A percentile compares a stretch with the other conserved stretches of the same genome.
These are phyloP conservation scores for Sarcomyxa edulis DNA, from an alignment of 768 basidiomycete species.

Conservation along the genomic window DNA sequence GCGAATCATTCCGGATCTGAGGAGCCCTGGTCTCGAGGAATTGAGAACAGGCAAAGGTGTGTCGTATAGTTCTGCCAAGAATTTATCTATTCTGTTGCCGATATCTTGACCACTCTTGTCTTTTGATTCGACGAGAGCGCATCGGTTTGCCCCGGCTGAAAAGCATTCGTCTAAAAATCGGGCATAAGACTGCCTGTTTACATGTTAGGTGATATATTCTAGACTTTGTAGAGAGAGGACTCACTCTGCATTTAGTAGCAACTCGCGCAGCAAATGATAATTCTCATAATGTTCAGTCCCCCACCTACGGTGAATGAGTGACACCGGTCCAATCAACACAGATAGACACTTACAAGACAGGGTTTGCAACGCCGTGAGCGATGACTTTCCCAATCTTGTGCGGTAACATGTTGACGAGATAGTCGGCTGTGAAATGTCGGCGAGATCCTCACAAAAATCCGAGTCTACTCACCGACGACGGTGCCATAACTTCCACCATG, in stretches of 20 bases:
- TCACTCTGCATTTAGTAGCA: constrained; percentile 11
- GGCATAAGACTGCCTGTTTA: background rate
- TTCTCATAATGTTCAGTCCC: constrained; percentile 11
- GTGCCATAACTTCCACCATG: too few species aligned
- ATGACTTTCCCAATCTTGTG: constrained; percentile 12
- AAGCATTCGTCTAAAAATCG: background rate
- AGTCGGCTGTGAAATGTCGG: constrained; percentile 9
- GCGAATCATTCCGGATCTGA: background rate
- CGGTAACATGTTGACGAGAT: constrained; percentile 12
- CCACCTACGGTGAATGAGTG: constrained; percentile 6
- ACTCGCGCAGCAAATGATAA: constrained; percentile 9
- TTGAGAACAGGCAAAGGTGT: background rate
- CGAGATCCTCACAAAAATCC: constrained; percentile 7
- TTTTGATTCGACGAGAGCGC: background rate
- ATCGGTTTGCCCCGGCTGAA: background rate
- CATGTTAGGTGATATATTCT: background rate
- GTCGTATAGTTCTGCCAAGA: background rate
- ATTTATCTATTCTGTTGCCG: background rate
- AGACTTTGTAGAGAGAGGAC: background rate
- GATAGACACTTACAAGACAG: constrained; percentile 5
- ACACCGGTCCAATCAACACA: background rate
- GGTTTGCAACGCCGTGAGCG: constrained; percentile 11
- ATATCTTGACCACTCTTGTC: background rate
- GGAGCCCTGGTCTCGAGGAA: background rate
- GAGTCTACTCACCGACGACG: constrained; percentile 11